Conservation (phyloP, 2,329 filamentous ascomycete species). For the Paraphaeosphaeria sporulosa region DNA sequence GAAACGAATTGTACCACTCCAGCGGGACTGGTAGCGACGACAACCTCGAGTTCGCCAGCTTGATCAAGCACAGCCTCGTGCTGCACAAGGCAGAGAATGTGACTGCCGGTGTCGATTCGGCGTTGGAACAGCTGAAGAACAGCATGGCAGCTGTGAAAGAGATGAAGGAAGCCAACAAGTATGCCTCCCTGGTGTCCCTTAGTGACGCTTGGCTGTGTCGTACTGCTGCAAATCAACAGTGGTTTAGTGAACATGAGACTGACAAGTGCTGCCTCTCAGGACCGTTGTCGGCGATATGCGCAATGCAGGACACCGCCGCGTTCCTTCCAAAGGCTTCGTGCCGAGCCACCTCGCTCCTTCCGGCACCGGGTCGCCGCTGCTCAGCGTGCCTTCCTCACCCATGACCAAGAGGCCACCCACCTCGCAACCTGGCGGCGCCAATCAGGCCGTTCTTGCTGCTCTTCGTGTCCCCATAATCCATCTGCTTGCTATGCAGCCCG, state of each 20-base stretch:
- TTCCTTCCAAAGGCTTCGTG: slow-evolving; percentile 46
- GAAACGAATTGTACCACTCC: slow-evolving; percentile 65
- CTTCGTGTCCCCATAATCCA: slow-evolving; percentile 56
- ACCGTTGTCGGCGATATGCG: slow-evolving; percentile 46
- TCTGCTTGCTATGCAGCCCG: slow-evolving; percentile 59
- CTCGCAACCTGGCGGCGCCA: slow-evolving; percentile 49
- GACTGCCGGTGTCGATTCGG: slow-evolving; percentile 65
- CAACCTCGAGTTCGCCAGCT: slow-evolving; percentile 63
- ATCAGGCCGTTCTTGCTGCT: slow-evolving; percentile 47
- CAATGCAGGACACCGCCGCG: slow-evolving; percentile 46
- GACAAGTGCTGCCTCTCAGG: slow-evolving; percentile 40
- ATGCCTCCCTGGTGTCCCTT: slow-evolving; percentile 43
- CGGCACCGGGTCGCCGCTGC: slow-evolving; percentile 49
- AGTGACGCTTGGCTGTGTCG: slow-evolving; percentile 24
- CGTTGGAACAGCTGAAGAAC: slow-evolving; percentile 65
- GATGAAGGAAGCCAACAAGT: slow-evolving; percentile 68
- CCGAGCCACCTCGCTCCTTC: slow-evolving; percentile 46
- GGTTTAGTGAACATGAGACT: slow-evolving; percentile 32
- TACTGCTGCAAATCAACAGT: slow-evolving; percentile 12
- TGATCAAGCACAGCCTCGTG: slow-evolving; percentile 64
- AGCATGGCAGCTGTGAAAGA: slow-evolving; percentile 66
- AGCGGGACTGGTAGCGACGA: slow-evolving; percentile 51
- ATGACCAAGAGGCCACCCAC: slow-evolving; percentile 49
- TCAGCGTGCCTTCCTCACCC: slow-evolving; percentile 48
- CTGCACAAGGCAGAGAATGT: slow-evolving; percentile 63